phyloP scores from a whole-genome alignment of 495 filamentous ascomycete species.

The Penicillium bialowiezense region DNA sequence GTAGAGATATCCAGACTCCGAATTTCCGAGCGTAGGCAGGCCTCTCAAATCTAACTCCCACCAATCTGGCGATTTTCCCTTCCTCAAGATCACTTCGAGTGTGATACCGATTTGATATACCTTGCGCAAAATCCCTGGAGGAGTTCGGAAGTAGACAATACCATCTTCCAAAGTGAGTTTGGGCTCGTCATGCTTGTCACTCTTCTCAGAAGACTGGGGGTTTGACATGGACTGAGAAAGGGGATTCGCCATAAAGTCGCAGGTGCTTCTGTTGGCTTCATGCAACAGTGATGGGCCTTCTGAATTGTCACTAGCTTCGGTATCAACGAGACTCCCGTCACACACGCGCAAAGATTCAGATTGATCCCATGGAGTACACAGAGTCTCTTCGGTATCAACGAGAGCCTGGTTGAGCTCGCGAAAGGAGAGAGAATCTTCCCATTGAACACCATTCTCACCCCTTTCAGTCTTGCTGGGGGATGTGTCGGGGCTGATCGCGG shows the following conservation, averaged over 20 bases:
- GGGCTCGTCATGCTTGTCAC: constrained; percentile 8
- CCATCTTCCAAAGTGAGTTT: constrained; percentile 18
- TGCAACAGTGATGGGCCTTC: not conserved
- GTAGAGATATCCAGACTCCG: constrained; percentile 29
- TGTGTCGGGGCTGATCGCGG: not conserved
- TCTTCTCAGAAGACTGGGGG: not conserved
- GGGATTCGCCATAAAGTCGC: not conserved
- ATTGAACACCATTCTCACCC: not conserved
- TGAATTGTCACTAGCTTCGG: not conserved
- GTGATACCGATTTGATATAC: constrained; percentile 24
- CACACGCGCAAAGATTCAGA: constrained; percentile 11
- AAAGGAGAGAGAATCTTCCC: too few relatives aligned
- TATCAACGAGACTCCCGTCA: constrained; percentile 13
- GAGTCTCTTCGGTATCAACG: constrained; percentile 2
- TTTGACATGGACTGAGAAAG: not conserved
- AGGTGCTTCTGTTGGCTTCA: not conserved
- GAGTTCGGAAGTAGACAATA: constrained; percentile 20
- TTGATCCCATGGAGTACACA: not conserved
- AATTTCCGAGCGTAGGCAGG: constrained; percentile 22
- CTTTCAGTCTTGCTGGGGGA: not conserved
- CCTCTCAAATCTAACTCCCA: constrained; percentile 28
- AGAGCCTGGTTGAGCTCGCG: too few relatives aligned
- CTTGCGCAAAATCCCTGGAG: constrained; percentile 8
- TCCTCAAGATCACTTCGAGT: constrained; percentile 13
- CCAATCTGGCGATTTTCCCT: constrained; percentile 27